These are phyloP conservation scores for Termitomyces sp. DNA, from an alignment of 768 basidiomycete species.

Conservation along the genomic window DNA sequence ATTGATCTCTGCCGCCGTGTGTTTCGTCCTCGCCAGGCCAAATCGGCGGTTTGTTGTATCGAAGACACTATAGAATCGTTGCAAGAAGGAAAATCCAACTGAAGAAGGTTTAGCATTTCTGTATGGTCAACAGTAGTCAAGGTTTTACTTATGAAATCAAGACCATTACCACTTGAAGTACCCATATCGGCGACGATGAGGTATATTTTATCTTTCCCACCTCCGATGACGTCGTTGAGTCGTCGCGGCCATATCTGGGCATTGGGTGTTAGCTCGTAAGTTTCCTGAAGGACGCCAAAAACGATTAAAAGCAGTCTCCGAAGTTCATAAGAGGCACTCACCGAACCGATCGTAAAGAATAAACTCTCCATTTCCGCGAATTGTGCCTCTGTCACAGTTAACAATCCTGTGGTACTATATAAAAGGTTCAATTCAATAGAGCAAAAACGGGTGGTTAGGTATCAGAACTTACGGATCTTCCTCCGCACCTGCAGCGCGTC, in stretches of 20 bases:
- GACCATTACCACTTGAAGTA: constrained; percentile 45
- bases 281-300: constrained; percentile 27
- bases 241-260: constrained; percentile 70
- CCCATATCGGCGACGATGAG: constrained; percentile 56
- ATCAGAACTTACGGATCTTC: constrained; percentile 39
- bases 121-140: too few species aligned
- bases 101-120: neutral
- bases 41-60: constrained; percentile 40
- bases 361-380: constrained; percentile 47
- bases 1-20: constrained; percentile 34
- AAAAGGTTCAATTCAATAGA: neutral
- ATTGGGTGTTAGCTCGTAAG: constrained; percentile 56
- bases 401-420: constrained; percentile 49
- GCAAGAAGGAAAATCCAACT: constrained; percentile 56
- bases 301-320: neutral
- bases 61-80: constrained; percentile 58
- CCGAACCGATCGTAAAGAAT: constrained; percentile 49
- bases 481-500: constrained; percentile 48
- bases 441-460: neutral
- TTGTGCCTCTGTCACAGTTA: constrained; percentile 48
- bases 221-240: constrained; percentile 57
- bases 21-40: constrained; percentile 35
- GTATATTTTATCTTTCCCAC: constrained; percentile 47
- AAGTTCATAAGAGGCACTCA: constrained; percentile 16
- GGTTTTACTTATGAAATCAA: constrained; percentile 60